phyloP scores from a whole-genome alignment of 192 early-diverging fungal genomes.

The Bifiguratus adelaidae region DNA sequence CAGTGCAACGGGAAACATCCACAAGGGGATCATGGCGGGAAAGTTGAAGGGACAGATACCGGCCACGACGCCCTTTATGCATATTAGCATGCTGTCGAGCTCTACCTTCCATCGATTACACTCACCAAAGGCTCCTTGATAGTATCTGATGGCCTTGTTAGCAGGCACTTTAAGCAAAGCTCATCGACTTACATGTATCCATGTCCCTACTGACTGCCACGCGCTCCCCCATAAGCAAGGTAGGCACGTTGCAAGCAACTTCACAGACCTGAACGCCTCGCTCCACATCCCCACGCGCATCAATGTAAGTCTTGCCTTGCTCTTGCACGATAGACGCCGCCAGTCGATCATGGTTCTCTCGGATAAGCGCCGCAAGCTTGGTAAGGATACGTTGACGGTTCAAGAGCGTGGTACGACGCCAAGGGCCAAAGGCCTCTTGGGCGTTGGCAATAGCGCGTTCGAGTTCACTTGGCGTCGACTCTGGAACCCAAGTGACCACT shows the following conservation, averaged over 20 bases:
- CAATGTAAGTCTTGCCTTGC: conserved; percentile 89
- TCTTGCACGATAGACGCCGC: conserved; percentile 75
- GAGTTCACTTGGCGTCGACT: conserved; percentile 76
- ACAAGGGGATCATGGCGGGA: conserved; percentile 89
- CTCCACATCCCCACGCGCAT: conserved; percentile 87
- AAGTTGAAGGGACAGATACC: conserved; percentile 98
- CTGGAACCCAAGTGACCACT: conserved; percentile 79
- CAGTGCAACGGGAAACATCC: conserved; percentile 97
- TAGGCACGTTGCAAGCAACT: conserved; percentile 67
- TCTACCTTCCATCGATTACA: no score
- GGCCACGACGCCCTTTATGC: conserved; percentile 63
- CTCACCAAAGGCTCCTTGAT: conserved; percentile 75
- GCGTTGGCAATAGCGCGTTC: conserved; percentile 62
- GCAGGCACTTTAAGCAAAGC: no score
- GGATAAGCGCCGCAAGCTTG: conserved; percentile 77
- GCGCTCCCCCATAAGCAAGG: conserved; percentile 68
- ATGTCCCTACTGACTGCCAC: conserved; percentile 83
- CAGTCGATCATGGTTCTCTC: conserved; percentile 66
- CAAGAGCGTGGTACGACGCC: conserved; percentile 74
- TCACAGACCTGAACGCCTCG: conserved; percentile 91
- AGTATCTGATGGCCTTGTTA: conserved; percentile 38
- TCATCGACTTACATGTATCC: conserved; percentile 81
- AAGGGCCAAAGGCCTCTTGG: conserved; percentile 69
- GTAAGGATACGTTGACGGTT: conserved; percentile 86
- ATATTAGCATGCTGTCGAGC: no score